A percentile compares a stretch with the other conserved stretches of the same genome.
phyloP scores from a whole-genome alignment of 345 rosid species.

The Moricandia arvensis region DNA sequence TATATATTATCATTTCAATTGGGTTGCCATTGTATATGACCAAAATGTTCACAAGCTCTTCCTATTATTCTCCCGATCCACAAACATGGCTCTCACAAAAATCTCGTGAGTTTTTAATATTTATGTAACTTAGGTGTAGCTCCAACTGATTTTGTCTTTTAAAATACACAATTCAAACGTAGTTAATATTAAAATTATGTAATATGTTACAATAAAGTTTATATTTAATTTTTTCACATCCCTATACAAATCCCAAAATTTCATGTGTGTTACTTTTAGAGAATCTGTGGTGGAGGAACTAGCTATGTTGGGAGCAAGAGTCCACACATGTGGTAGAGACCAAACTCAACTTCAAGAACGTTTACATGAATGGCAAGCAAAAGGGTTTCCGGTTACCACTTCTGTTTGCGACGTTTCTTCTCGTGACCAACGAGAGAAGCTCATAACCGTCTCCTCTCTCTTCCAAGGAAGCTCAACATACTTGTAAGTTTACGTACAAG shows the following conservation, averaged over 20 bases:
- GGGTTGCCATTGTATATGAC: too few species aligned
- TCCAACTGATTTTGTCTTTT: too few species aligned
- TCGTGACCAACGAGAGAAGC: slow-evolving; percentile 19
- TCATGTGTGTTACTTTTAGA: background rate
- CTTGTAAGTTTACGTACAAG: slow-evolving; percentile 7
- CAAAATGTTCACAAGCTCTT: too few species aligned
- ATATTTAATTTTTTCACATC: background rate
- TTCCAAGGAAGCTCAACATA: slow-evolving; percentile 36
- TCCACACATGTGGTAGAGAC: slow-evolving; percentile 34
- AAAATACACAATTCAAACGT: slow-evolving; percentile 8
- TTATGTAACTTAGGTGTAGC: too few species aligned
- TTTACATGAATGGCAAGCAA: slow-evolving; percentile 29
- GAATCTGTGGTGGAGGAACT: slow-evolving; percentile 35
- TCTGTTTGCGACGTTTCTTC: slow-evolving; percentile 32
- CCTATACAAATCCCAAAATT: background rate
- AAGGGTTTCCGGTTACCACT: slow-evolving; percentile 22
- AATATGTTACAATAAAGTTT: background rate
- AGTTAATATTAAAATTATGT: background rate
- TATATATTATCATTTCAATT: too few species aligned
- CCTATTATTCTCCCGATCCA: too few species aligned
- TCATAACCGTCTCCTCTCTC: slow-evolving; percentile 34
- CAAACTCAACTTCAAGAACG: slow-evolving; percentile 28
- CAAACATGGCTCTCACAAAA: too few species aligned
- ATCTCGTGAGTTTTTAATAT: too few species aligned
- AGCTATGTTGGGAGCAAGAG: slow-evolving; percentile 28